Base-by-base conservation (phyloP, 768 basidiomycete genomes). In the Sporobolomyces phaffii region DNA sequence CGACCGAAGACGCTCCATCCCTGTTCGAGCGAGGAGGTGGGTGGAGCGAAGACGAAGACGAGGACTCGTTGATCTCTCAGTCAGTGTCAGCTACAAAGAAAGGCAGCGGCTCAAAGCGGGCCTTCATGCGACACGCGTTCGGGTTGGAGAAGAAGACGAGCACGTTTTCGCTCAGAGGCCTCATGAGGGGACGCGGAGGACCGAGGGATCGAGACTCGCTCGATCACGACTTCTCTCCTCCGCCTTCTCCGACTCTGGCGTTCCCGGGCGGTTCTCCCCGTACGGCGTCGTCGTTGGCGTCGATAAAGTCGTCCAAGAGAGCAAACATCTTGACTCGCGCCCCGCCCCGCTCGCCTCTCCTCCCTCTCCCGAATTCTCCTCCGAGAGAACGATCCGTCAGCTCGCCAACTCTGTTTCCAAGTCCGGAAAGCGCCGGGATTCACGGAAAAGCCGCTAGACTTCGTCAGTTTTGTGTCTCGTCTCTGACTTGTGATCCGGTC, bases 371-470 rank as follows among this genome's bases (percentile, higher is more conserved):
- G 5, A 5, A 18, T 29, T 38, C 45, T 10, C 22, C 47, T 3
- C 18, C 22, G 26, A 26, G 61, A 24, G 51, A 36, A 15, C 7
- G 44, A 29, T 45, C 34, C n/a, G 18, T 36, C 40, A 34, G 49
- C 41, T 45, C 51, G 29, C 31, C n/a, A n/a, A n/a, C 61, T 2
- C 29, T 44, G 8, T 36, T 28, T 28, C 11, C 11, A 4, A 36
- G 26, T 41, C 8, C 3, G 14, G 45, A 47, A 20, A 44, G 47
- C 22, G 64, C 36, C 3, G 17, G 40, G 14, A 54, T 61, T 22
- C 36, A 43, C 20, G 65, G 60, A 14, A 68, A 68, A 43, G 65
- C 65, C 14, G 65, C 60, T 22, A 50, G 49, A 36, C n/a, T 68
- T 2, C 48, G 54, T 56, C 28, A 41, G 54, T 43, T 29, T 24